Evolutionary conservation across 1,284 basidiomycete genomes (phyloP), one percentile per base, ranked within the genome.

Genomic region (Fomitopsis betulina): DNA sequence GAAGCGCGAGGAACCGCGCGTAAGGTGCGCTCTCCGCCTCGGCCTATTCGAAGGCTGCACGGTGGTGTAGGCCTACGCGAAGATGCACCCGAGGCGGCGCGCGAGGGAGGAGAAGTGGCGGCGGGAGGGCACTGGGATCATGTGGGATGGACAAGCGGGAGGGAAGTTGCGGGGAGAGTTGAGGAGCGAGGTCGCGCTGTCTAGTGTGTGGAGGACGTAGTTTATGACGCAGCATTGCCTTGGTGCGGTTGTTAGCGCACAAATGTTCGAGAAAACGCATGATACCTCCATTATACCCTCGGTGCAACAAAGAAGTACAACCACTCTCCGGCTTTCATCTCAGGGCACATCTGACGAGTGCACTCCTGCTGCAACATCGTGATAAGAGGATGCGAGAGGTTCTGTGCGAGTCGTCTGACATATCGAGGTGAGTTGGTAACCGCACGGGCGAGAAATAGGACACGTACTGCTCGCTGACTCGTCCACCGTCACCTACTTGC

Each of bases 261-360:
- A 12, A 13, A 8, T 47, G 5, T n/a, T 15, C 27, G 25, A 30
- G 21, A 15, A 47, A 27, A 5, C 17, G 25, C 32, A 25, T 43
- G 58, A 51, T 62, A 76, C 88, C 84, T 91, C 89, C 82, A 91
- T 87, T 56, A 85, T 81, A 23, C 86, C 85, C 57, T 87, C 86
- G 66, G 84, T 87, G 95, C 94, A 32, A 96, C 95, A 68, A 96
- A 99, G 3, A 98, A 78, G 74, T 96, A 98, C 45, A 94, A 80
- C 94, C 96, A 98, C 77, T 98, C 94, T 54, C 91, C 93, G 15
- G 96, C 95, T 72, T 96, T 96, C 96, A 98, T 98, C 72, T 96
- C 91, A 1, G 93, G 91, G 76, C 96, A 98, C 9, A 89, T 85
- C 54, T 81, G 74, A 40, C 91, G 84, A 9, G 86, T 91, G 68